A percentile compares a stretch with the other conserved stretches of the same genome.
phyloP scores from a whole-genome alignment of 2,329 filamentous ascomycete genomes.

The Aureobasidium mangrovei region DNA sequence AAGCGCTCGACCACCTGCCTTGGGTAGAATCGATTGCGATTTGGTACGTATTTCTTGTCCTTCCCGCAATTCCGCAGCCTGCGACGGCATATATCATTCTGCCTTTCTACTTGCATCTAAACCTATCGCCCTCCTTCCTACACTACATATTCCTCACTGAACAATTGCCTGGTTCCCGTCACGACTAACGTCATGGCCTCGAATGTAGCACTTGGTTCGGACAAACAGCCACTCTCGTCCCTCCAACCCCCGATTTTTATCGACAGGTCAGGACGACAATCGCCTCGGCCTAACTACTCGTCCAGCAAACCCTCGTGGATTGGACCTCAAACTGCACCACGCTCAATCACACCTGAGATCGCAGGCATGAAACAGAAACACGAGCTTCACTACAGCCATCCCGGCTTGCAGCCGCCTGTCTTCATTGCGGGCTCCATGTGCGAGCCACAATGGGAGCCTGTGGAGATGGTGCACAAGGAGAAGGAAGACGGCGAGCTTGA shows the following conservation, averaged over 20 bases:
- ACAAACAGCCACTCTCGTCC: not conserved
- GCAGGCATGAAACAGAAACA: constrained; percentile 32
- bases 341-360: not conserved
- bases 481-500: constrained; percentile 43
- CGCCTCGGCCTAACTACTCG: not conserved
- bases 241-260: constrained; percentile 7
- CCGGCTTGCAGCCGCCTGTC: constrained; percentile 56
- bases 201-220: not conserved
- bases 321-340: constrained; percentile 6
- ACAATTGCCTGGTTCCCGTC: not conserved
- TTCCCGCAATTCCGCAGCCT: not conserved
- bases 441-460: constrained; percentile 55
- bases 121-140: not conserved
- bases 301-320: constrained; percentile 16
- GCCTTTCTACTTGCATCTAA: not conserved
- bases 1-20: constrained; percentile 10
- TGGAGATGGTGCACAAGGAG: constrained; percentile 52
- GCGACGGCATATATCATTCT: not conserved
- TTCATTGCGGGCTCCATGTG: constrained; percentile 64
- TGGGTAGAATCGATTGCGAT: not conserved
- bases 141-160: not conserved
- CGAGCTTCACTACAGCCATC: constrained; percentile 53
- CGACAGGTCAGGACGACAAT: not conserved
- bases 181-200: constrained; percentile 5
- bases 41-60: constrained; percentile 1